Evolutionary conservation across 148 eudicot species (phyloP).

Genomic region (Arctostaphylos glauca): DNA sequence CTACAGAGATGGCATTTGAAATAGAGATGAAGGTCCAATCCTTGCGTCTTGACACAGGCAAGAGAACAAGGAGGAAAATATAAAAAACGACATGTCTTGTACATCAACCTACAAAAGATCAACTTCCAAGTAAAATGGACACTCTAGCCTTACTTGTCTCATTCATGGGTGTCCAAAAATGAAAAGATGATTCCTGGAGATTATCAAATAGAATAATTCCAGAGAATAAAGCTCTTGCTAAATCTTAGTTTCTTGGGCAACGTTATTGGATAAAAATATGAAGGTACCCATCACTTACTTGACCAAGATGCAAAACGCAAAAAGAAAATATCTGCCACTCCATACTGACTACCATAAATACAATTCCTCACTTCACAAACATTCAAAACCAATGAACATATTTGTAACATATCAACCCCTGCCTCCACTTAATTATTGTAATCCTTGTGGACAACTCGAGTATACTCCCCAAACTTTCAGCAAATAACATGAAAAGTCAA

Average conservation of each 20-base stretch:
- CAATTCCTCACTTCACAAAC: background rate
- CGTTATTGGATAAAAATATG: background rate
- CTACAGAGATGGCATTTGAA: background rate
- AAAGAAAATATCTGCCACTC: background rate
- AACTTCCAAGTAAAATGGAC: background rate
- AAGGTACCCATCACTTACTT: background rate
- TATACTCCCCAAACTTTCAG: background rate
- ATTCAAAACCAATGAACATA: conserved; percentile 5
- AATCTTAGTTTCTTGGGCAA: background rate
- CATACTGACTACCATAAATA: background rate
- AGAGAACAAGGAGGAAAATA: no score
- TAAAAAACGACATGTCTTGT: background rate
- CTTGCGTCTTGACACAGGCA: background rate
- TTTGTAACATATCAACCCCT: background rate
- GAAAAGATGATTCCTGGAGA: background rate
- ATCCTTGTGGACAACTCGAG: background rate
- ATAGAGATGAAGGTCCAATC: background rate
- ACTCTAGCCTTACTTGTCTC: background rate
- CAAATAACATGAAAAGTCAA: background rate
- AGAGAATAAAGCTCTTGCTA: background rate
- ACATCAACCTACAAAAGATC: background rate
- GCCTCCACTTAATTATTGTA: background rate
- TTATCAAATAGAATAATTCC: background rate
- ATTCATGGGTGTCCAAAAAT: background rate
- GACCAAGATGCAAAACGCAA: background rate